Base-by-base conservation (phyloP, 345 rosid species). In the Heritiera littoralis region DNA sequence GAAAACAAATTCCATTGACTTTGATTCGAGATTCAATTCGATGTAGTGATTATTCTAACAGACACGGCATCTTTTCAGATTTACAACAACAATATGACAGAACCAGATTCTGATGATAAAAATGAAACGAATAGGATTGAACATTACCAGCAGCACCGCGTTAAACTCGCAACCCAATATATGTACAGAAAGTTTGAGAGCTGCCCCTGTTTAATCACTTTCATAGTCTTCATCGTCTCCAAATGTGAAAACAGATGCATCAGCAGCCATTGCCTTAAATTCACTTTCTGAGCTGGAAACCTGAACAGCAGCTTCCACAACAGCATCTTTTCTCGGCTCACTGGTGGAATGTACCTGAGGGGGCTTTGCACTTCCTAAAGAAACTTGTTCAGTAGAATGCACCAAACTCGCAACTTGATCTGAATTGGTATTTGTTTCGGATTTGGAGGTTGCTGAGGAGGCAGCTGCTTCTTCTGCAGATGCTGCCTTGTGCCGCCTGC, bases 261-360 rank as follows among this genome's bases (percentile, higher is more conserved):
- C 97, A 14, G 97, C 97, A 18, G 97, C 94, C 88, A 92, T 92
- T 77, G 88, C 92, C 89, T 90, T 89, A 72, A 92, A 89, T 75
- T 92, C 90, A 76, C 90, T 89, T 67, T 86, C 86, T 9, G 85
- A 56, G 75, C 81, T 86, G 52, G 82, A 60, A 10, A 76, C 12
- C 10, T 52, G 86, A 2, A 65, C 28, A 40, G 84, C 41, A 14
- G 75, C 59, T 83, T 75, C 84, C 66, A 52, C 78, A 43, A 72
- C 81, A 45, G 76, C 81, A 54, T 60, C 30, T 59, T 64, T 73
- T 61, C 84, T 81, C 40, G 74, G 55, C 20, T 72, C 86, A 45
- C 43, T 46, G 17, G 68, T 8, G 7, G 65, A 30, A 17, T 32
- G 32, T 18, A 76, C 70, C 9, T 78, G 72, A 80, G 80, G 75